Percentiles rank a stretch among this genome's conserved stretches.
These are phyloP conservation scores for Aciculosporium take DNA, from an alignment of 2,329 filamentous ascomycete species.

Conservation along the genomic window DNA sequence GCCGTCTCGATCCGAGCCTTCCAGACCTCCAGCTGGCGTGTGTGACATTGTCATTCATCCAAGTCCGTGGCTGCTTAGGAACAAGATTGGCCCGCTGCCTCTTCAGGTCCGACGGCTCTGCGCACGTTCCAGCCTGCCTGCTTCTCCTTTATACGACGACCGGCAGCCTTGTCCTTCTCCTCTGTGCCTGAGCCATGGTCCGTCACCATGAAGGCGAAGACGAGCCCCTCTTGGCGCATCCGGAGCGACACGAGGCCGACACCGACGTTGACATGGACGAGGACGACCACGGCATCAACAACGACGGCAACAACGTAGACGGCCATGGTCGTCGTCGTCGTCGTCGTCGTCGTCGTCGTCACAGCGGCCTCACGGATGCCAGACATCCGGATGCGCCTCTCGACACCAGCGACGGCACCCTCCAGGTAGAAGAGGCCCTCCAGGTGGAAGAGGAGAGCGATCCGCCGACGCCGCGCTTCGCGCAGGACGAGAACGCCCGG, in stretches of 20 bases:
- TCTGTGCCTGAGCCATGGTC: conserved; percentile 14
- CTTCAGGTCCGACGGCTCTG: too few relatives aligned
- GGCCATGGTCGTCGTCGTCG: neutral
- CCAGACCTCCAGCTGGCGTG: neutral
- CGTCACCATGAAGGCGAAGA: conserved; percentile 19
- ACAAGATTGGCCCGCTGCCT: too few relatives aligned
- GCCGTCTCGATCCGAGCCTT: neutral
- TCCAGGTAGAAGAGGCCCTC: conserved; percentile 35
- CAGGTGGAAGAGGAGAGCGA: conserved; percentile 29
- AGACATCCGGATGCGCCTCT: conserved; percentile 30
- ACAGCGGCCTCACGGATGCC: conserved; percentile 6
- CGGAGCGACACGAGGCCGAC: conserved; percentile 17
- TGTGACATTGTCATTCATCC: neutral
- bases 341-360: conserved; percentile 3
- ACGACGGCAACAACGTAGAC: neutral
- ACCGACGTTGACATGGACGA: conserved; percentile 12
- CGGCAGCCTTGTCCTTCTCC: neutral
- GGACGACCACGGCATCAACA: conserved; percentile 8
- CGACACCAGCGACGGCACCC: conserved; percentile 17
- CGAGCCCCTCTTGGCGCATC: conserved; percentile 25
- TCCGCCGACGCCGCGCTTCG: conserved; percentile 42
- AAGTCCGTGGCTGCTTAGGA: neutral
- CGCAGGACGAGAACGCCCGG: conserved; percentile 35
- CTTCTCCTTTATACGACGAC: neutral
- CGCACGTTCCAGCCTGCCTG: neutral